Evolutionary conservation across 108 stramenopile genomes (phyloP).

Genomic region (Conticribra weissflogii): DNA sequence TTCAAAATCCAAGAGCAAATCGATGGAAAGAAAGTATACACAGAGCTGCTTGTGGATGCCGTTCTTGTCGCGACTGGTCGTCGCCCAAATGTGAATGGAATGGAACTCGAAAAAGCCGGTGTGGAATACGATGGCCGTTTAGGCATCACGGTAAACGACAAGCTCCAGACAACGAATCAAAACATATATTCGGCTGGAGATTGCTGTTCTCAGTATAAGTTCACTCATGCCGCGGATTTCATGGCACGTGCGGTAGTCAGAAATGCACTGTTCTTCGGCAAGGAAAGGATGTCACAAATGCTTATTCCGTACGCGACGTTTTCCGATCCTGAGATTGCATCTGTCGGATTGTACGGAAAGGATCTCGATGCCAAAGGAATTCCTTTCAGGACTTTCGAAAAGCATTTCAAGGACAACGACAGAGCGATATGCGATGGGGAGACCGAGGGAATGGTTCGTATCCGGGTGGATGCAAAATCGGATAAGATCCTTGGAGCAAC

Average conservation of each 20-base stretch:
- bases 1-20: constrained; percentile 40
- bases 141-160: constrained; percentile 84
- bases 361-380: constrained; percentile 72
- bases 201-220: constrained; percentile 78
- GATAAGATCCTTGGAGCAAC: constrained; percentile 86
- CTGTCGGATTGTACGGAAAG: constrained; percentile 81
- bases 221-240: constrained; percentile 91
- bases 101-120: constrained; percentile 85
- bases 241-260: constrained; percentile 84
- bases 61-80: constrained; percentile 86
- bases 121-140: constrained; percentile 69
- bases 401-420: constrained; percentile 81
- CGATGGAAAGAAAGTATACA: constrained; percentile 36
- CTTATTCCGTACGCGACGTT: constrained; percentile 90
- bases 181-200: constrained; percentile 85
- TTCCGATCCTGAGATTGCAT: constrained; percentile 89
- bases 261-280: constrained; percentile 87
- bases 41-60: constrained; percentile 57
- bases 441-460: constrained; percentile 82
- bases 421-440: constrained; percentile 81
- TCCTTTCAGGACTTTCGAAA: constrained; percentile 65
- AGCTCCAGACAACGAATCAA: constrained; percentile 73
- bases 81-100: constrained; percentile 79
- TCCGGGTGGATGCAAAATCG: constrained; percentile 69
- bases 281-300: constrained; percentile 66